These are phyloP conservation scores for Tylopilus microsporus DNA, from an alignment of 1,284 basidiomycete genomes.

Conservation along the genomic window DNA sequence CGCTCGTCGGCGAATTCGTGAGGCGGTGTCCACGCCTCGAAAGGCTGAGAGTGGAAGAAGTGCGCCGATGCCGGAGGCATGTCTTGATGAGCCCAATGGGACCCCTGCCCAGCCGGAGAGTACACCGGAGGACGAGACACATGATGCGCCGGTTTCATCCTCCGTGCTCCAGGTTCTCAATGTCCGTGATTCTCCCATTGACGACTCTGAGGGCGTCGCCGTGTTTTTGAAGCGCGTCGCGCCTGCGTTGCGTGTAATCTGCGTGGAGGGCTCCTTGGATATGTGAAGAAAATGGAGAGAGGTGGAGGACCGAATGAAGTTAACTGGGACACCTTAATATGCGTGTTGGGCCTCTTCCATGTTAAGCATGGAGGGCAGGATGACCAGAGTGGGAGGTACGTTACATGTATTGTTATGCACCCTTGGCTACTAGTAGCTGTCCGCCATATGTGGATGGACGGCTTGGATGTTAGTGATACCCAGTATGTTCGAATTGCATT, in stretches of 20 bases:
- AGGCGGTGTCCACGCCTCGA: conserved; percentile 19
- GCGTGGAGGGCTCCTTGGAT: conserved; percentile 27
- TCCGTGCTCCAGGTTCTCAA: conserved; percentile 24
- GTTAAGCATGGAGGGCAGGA: not conserved
- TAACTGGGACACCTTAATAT: conserved; percentile 3
- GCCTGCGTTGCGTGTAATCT: conserved; percentile 23
- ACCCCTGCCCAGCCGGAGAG: not conserved
- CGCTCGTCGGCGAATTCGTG: conserved; percentile 23
- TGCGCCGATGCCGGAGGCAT: not conserved
- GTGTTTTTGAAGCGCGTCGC: conserved; percentile 25
- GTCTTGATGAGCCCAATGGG: not conserved
- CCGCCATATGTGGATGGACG: not conserved
- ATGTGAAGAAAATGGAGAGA: conserved; percentile 30
- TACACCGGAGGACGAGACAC: not conserved
- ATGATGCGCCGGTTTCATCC: not conserved
- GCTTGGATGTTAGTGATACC: not conserved
- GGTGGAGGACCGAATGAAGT: conserved; percentile 26
- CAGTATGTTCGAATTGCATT: not conserved
- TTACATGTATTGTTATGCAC: not conserved
- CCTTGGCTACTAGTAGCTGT: not conserved
- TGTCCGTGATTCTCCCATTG: conserved; percentile 28
- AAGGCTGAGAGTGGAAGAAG: conserved; percentile 16
- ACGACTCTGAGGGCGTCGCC: conserved; percentile 25
- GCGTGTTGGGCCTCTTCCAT: not conserved
- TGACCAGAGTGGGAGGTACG: not conserved